Evolutionary conservation across 768 basidiomycete species (phyloP).

Genomic region (Grammothele lineata): DNA sequence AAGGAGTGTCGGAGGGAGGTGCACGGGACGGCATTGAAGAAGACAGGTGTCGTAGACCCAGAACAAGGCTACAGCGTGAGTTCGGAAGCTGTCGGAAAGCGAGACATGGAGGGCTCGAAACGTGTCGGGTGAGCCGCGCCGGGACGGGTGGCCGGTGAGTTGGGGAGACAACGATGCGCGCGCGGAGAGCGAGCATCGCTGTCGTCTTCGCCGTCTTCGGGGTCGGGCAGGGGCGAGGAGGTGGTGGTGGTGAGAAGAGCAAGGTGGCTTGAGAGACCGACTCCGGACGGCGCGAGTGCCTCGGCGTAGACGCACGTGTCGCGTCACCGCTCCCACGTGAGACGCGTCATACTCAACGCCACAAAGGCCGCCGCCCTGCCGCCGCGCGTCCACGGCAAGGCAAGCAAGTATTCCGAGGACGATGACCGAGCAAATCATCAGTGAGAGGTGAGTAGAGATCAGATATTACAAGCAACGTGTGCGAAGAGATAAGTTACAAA

Average conservation of each 20-base stretch:
- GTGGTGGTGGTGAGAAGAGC: too few relatives aligned
- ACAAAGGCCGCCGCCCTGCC: too few relatives aligned
- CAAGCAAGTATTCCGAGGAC: too few relatives aligned
- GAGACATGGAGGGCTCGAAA: slow-evolving; percentile 7
- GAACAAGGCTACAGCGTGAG: background rate
- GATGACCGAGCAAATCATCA: too few relatives aligned
- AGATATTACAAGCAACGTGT: too few relatives aligned
- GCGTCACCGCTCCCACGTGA: background rate
- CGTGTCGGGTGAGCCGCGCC: slow-evolving; percentile 11
- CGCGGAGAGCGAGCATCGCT: slow-evolving; percentile 13
- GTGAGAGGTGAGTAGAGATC: too few relatives aligned
- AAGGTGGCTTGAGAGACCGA: slow-evolving; percentile 2
- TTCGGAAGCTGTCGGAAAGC: background rate
- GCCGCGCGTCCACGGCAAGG: too few relatives aligned
- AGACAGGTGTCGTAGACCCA: background rate
- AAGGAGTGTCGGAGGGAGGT: background rate
- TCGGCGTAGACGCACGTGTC: background rate
- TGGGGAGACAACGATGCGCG: slow-evolving; percentile 5
- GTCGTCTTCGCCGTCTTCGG: background rate
- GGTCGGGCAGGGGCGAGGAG: too few relatives aligned
- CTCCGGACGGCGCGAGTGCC: background rate
- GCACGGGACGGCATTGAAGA: background rate
- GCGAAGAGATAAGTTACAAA: too few relatives aligned
- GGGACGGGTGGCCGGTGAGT: background rate
- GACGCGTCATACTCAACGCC: background rate